Evolutionary conservation across 2,329 filamentous ascomycete genomes (phyloP).

Genomic region (Pseudogymnoascus sp.): DNA sequence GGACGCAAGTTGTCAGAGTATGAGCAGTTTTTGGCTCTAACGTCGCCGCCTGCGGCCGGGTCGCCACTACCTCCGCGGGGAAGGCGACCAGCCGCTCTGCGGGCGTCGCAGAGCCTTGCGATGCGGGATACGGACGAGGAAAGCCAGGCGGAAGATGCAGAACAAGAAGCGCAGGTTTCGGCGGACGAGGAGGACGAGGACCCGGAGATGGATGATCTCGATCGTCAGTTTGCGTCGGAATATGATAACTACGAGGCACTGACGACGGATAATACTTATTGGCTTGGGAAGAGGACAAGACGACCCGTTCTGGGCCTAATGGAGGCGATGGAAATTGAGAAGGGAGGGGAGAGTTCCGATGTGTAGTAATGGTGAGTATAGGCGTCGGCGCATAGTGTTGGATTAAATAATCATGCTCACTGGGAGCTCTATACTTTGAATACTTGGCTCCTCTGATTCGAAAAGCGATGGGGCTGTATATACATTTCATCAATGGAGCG

Average conservation of each 20-base stretch:
- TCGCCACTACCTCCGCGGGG: conserved; percentile 10
- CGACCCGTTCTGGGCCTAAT: conserved; percentile 12
- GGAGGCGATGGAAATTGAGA: conserved; percentile 10
- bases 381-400: background rate
- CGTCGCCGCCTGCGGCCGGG: background rate
- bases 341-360: background rate
- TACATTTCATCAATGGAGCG: background rate
- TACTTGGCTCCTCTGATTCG: background rate
- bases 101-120: conserved; percentile 6
- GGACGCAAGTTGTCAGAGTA: conserved; percentile 13
- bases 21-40: conserved; percentile 8
- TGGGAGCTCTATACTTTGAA: background rate
- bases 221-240: conserved; percentile 21
- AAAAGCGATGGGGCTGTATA: background rate
- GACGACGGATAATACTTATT: conserved; percentile 18
- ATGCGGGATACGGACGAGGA: conserved; percentile 11
- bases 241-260: conserved; percentile 27
- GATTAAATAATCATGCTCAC: background rate
- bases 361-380: background rate
- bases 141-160: conserved; percentile 10
- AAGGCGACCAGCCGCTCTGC: conserved; percentile 12
- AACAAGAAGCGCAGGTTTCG: conserved; percentile 14
- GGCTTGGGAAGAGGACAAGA: conserved; percentile 23
- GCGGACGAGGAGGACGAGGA: conserved; percentile 18
- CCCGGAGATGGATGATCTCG: conserved; percentile 12